These are phyloP conservation scores for Colletotrichum trifolii DNA, from an alignment of 2,329 filamentous ascomycete genomes.

Conservation along the genomic window DNA sequence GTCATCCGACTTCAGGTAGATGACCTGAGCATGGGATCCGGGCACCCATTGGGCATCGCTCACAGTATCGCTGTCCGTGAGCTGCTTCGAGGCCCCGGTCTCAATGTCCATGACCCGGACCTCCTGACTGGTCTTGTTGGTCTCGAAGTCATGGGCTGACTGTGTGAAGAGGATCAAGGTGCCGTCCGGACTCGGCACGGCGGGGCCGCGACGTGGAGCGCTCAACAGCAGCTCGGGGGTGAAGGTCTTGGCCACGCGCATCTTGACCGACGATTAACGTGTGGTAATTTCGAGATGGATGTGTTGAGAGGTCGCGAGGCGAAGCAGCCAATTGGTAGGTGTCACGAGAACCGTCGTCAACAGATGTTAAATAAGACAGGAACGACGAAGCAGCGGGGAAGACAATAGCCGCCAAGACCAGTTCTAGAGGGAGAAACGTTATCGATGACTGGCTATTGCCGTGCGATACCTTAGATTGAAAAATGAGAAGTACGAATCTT, in stretches of 20 bases:
- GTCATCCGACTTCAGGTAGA: conserved; percentile 45
- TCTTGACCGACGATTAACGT: conserved; percentile 6
- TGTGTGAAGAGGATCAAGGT: conserved; percentile 54
- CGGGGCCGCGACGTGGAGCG: conserved; percentile 45
- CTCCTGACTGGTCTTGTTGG: conserved; percentile 46
- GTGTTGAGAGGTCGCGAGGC: neutral
- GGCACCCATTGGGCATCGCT: conserved; percentile 52
- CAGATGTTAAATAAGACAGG: too few relatives aligned
- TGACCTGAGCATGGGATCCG: conserved; percentile 42
- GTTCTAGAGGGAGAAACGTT: neutral
- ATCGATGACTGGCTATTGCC: neutral
- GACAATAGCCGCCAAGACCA: too few relatives aligned
- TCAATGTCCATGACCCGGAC: conserved; percentile 48
- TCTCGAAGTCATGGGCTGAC: conserved; percentile 49
- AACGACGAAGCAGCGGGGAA: too few relatives aligned
- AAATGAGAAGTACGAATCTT: conserved; percentile 22
- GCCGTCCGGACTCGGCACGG: conserved; percentile 53
- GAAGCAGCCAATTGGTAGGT: neutral
- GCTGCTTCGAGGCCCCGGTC: conserved; percentile 41
- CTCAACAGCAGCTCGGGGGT: conserved; percentile 48
- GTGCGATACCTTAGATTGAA: neutral
- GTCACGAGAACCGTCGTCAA: neutral
- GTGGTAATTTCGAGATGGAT: conserved; percentile 11
- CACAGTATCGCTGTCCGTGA: conserved; percentile 43
- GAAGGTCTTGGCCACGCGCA: conserved; percentile 40